Conservation (phyloP, 2,329 filamentous ascomycete species). For the Dothideomycetidae sp. region DNA sequence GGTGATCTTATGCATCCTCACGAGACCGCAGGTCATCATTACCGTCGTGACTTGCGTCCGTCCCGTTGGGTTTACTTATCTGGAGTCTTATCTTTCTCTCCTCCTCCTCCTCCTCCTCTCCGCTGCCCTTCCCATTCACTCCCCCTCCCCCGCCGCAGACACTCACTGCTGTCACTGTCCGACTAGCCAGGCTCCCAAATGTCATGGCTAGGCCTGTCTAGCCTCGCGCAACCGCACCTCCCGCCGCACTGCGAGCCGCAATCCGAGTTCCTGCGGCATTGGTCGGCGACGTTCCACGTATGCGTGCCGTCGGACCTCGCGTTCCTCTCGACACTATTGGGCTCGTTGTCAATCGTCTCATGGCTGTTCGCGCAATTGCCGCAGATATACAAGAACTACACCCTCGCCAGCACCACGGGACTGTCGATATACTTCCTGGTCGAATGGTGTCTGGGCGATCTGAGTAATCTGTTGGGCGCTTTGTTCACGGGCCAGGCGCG, state of each 20-base stretch:
- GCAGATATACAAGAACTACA: conserved; percentile 55
- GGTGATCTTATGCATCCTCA: too few relatives aligned
- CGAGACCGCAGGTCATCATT: too few relatives aligned
- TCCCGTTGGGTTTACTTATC: too few relatives aligned
- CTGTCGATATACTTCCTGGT: conserved; percentile 51
- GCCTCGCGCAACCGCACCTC: conserved; percentile 26
- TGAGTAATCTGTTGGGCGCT: conserved; percentile 48
- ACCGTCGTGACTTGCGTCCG: too few relatives aligned
- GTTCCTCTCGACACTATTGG: conserved; percentile 45
- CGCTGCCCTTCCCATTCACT: background rate
- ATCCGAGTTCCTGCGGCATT: conserved; percentile 39
- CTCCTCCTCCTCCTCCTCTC: background rate
- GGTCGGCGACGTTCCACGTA: conserved; percentile 46
- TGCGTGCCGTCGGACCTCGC: conserved; percentile 51
- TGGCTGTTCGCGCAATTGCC: conserved; percentile 58
- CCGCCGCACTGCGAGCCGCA: conserved; percentile 47
- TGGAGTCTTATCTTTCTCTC: background rate
- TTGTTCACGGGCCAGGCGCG: conserved; percentile 49
- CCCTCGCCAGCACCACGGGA: conserved; percentile 48
- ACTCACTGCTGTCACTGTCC: background rate
- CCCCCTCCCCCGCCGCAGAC: too few relatives aligned
- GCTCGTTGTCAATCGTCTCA: conserved; percentile 47
- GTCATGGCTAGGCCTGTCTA: conserved; percentile 16
- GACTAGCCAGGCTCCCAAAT: too few relatives aligned
- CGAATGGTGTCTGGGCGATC: conserved; percentile 52